A percentile compares a stretch with the other conserved stretches of the same genome.
These are phyloP conservation scores for Trypanosoma congolense DNA, from an alignment of 208 protist genomes.

Conservation along the genomic window DNA sequence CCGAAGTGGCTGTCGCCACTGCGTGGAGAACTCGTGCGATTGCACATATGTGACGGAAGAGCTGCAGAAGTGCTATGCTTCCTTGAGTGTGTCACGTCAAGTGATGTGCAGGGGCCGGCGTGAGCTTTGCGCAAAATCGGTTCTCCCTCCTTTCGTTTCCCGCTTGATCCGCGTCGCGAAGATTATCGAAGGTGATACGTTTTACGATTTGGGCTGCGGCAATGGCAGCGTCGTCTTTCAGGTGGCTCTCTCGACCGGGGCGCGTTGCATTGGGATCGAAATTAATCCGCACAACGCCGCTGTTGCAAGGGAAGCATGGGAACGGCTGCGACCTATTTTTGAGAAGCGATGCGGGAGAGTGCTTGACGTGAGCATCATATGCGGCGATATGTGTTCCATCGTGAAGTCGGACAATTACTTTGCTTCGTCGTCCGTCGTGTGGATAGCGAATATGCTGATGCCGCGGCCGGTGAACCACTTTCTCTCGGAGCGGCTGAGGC, in stretches of 20 bases:
- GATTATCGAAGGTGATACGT: slow-evolving; percentile 36
- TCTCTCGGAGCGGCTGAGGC: slow-evolving; percentile 61
- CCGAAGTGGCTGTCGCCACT: slow-evolving; percentile 47
- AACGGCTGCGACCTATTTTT: slow-evolving; percentile 35
- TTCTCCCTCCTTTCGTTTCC: slow-evolving; percentile 73
- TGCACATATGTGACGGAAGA: slow-evolving; percentile 41
- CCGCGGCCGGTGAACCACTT: slow-evolving; percentile 67
- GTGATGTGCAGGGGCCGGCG: slow-evolving; percentile 31
- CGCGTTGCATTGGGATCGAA: slow-evolving; percentile 73
- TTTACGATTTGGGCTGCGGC: slow-evolving; percentile 82
- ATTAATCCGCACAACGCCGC: slow-evolving; percentile 61
- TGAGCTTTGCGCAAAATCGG: slow-evolving; percentile 83
- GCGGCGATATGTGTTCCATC: slow-evolving; percentile 59
- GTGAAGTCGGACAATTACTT: slow-evolving; percentile 34
- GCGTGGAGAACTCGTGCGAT: slow-evolving; percentile 30
- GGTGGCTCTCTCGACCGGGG: slow-evolving; percentile 65
- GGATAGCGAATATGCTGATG: slow-evolving; percentile 73
- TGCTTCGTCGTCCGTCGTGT: slow-evolving; percentile 41
- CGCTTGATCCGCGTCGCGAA: slow-evolving; percentile 43
- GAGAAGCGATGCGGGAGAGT: slow-evolving; percentile 32
- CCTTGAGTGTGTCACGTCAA: slow-evolving; percentile 43
- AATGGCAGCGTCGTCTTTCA: slow-evolving; percentile 88
- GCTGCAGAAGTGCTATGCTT: slow-evolving; percentile 44
- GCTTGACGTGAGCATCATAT: slow-evolving; percentile 61
- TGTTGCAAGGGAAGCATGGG: slow-evolving; percentile 55